Evolutionary conservation across 2,329 filamentous ascomycete species (phyloP).

Genomic region (Saccharata proteae): DNA sequence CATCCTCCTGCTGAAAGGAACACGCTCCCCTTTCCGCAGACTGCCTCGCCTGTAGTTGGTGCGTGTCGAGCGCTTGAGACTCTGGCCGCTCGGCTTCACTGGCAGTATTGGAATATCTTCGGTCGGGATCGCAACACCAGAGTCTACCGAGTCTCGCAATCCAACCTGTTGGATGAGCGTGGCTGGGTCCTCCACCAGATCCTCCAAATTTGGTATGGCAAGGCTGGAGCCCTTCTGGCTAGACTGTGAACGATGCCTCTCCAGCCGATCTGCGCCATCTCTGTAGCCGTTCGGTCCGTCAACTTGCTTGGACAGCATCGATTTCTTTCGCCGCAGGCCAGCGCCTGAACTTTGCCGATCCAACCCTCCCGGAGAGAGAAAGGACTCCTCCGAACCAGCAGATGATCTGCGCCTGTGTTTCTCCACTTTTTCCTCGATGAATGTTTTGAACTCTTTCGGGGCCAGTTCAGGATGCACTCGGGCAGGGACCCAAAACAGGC

Average conservation of each 20-base stretch:
- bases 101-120: constrained; percentile 72
- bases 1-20: constrained; percentile 62
- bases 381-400: constrained; percentile 46
- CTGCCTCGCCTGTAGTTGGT: constrained; percentile 89
- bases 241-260: constrained; percentile 56
- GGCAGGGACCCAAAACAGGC: constrained; percentile 91
- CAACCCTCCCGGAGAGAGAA: constrained; percentile 45
- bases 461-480: constrained; percentile 89
- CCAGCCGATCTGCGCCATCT: constrained; percentile 72
- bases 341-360: constrained; percentile 43
- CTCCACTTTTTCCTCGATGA: constrained; percentile 85
- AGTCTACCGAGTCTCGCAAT: constrained; percentile 36
- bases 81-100: constrained; percentile 57
- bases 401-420: constrained; percentile 79
- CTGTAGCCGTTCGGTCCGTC: constrained; percentile 65
- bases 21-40: constrained; percentile 63
- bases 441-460: constrained; percentile 92
- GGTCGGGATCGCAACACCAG: constrained; percentile 24
- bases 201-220: constrained; percentile 58
- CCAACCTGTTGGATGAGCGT: constrained; percentile 59
- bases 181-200: constrained; percentile 68
- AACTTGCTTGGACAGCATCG: constrained; percentile 87
- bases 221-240: constrained; percentile 48
- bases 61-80: constrained; percentile 76
- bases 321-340: constrained; percentile 74